phyloP scores from a whole-genome alignment of 805 yeast species.

The Yamadazyma sp. region DNA sequence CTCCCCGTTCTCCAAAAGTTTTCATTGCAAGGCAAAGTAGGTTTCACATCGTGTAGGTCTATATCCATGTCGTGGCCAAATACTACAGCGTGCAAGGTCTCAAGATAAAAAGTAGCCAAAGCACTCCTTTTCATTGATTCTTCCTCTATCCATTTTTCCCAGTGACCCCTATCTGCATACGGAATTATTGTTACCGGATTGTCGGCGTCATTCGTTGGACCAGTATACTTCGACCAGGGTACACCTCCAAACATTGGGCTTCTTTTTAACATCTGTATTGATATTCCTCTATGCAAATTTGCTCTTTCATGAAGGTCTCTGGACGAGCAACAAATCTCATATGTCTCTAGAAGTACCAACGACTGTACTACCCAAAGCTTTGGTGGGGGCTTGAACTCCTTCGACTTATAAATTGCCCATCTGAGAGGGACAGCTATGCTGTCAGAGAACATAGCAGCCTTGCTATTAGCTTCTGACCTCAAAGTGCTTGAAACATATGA shows the following conservation, averaged over 20 bases:
- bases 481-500: constrained; percentile 34
- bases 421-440: constrained; percentile 57
- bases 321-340: constrained; percentile 66
- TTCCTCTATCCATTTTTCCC: constrained; percentile 34
- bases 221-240: constrained; percentile 20
- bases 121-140: constrained; percentile 33
- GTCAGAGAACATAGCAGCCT: constrained; percentile 31
- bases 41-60: constrained; percentile 24
- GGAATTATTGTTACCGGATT: constrained; percentile 7
- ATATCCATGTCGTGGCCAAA: constrained; percentile 28
- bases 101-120: constrained; percentile 33
- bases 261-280: constrained; percentile 23
- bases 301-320: constrained; percentile 73
- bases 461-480: constrained; percentile 14
- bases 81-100: constrained; percentile 32
- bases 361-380: constrained; percentile 71
- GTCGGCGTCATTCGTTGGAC: constrained; percentile 15
- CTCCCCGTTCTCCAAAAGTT: constrained; percentile 22
- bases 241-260: constrained; percentile 38
- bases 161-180: constrained; percentile 11
- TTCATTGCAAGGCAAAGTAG: constrained; percentile 26
- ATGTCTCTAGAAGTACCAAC: constrained; percentile 63
- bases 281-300: constrained; percentile 76
- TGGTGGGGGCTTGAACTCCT: constrained; percentile 72
- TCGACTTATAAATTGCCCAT: constrained; percentile 63